Evolutionary conservation across 2,329 filamentous ascomycete genomes (phyloP), one percentile per base, ranked within the genome.

Genomic region (Paecilomyces variotii): DNA sequence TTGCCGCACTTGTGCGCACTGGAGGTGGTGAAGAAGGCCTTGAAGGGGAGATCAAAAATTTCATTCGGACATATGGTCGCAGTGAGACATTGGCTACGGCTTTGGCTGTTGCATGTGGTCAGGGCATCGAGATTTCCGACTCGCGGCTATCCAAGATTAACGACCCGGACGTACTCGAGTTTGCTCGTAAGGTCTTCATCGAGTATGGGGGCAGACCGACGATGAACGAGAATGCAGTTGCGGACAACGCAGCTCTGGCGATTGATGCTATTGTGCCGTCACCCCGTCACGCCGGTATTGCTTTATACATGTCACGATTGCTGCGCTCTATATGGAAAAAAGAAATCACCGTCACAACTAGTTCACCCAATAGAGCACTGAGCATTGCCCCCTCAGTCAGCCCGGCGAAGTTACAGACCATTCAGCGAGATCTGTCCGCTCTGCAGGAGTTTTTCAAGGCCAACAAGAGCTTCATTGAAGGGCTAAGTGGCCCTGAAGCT

Each of bases 401-500:
- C 1, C 74, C 84, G 1, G 64, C 78, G 27, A 97, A 94, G 70
- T 78, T 99, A 11, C 84, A 85, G 60, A 78, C 82, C 11, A 85
- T 96, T 0, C 94, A 97, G 68, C 87, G 89, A 60, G 88, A 91
- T 67, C 77, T 99, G 3, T 87, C 90, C 60, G 83, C 88, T 4
- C 77, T 99, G 34, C 84, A 88, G 53, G 85, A 86, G 12, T 99
- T 99, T 69, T 83, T 99, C 52, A 85, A 89, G 39, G 81, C 84
- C n/a, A 99, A 99, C 74, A 89, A 88, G 63, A 87, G 85, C 56
- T 91, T 95, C 60, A 97, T 99, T 59, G 92, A 97, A 70, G 94
- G 95, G 5, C 79, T 99, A 56, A 89, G 91, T n/a, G 93, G 93
- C 0, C 90, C 95, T 0, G 89, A 94, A 56, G 89, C 93, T 54